A percentile compares a stretch with the other conserved stretches of the same genome.
Conservation (phyloP, 2,329 filamentous ascomycete species). For the Triangularia verruculosa region DNA sequence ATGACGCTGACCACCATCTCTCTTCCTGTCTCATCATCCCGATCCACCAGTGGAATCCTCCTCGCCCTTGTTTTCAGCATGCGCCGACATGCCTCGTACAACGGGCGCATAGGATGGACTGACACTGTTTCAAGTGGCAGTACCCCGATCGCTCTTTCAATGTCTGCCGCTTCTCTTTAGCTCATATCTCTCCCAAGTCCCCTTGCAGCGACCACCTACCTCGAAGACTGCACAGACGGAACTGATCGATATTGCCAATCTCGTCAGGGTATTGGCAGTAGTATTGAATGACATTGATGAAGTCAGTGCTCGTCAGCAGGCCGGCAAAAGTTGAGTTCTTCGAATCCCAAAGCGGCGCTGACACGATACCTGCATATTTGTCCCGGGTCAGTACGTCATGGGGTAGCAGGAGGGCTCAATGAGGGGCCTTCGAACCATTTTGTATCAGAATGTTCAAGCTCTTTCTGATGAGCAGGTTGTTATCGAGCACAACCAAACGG, state of each 20-base stretch:
- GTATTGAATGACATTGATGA: constrained; percentile 98
- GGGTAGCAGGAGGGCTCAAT: not conserved
- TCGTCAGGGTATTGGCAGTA: constrained; percentile 97
- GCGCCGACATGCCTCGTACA: constrained; percentile 91
- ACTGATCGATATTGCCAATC: constrained; percentile 86
- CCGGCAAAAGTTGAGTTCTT: constrained; percentile 90
- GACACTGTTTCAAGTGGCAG: constrained; percentile 90
- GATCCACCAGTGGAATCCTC: constrained; percentile 88
- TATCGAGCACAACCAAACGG: constrained; percentile 93
- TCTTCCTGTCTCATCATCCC: constrained; percentile 88
- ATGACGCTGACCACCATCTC: constrained; percentile 95
- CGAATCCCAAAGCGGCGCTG: constrained; percentile 95
- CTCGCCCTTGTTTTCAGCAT: constrained; percentile 94
- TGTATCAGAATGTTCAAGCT: constrained; percentile 92
- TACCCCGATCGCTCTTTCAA: constrained; percentile 91
- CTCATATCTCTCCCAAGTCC: not conserved
- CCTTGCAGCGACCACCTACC: constrained; percentile 51
- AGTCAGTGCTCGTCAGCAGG: constrained; percentile 91
- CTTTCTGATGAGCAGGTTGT: constrained; percentile 92
- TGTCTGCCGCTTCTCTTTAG: constrained; percentile 55
- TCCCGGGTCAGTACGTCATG: constrained; percentile 11
- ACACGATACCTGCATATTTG: constrained; percentile 75
- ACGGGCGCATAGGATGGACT: constrained; percentile 83
- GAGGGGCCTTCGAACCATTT: constrained; percentile 62
- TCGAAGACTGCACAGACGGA: constrained; percentile 85